Percentiles rank a stretch among this genome's conserved stretches.
These are phyloP conservation scores for Ceratocystis papillata DNA, from an alignment of 2,329 filamentous ascomycete species.

Conservation along the genomic window DNA sequence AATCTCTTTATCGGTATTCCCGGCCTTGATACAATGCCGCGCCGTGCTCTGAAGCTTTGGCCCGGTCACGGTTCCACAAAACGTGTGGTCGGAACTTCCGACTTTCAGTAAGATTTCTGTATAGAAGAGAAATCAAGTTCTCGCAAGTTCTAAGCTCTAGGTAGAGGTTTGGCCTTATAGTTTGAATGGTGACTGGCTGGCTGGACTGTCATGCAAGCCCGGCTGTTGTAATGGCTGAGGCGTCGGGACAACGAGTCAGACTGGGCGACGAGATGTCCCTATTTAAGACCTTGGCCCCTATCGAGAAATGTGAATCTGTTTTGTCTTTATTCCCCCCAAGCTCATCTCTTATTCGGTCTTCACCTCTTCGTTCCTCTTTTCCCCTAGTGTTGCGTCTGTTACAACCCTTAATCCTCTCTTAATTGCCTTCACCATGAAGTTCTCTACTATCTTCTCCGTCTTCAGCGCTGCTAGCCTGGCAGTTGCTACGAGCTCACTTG, in stretches of 20 bases:
- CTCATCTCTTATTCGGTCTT: slow-evolving; percentile 1
- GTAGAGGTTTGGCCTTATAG: neutral
- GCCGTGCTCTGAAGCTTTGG: slow-evolving; percentile 7
- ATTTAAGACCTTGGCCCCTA: slow-evolving; percentile 5
- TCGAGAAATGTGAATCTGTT: neutral
- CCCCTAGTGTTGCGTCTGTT: neutral
- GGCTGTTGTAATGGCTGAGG: neutral
- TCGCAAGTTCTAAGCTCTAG: neutral
- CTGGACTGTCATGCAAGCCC: neutral
- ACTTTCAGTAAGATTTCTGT: neutral
- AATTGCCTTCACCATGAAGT: slow-evolving; percentile 10
- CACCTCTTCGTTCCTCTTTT: neutral
- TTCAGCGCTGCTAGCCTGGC: neutral
- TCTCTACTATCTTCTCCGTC: neutral
- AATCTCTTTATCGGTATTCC: neutral
- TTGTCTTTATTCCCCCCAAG: neutral
- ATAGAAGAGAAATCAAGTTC: neutral
- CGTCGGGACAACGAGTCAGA: neutral
- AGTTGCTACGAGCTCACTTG: neutral
- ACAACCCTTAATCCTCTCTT: too few species aligned
- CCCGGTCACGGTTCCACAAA: neutral
- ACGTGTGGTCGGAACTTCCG: slow-evolving; percentile 7
- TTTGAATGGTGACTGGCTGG: neutral
- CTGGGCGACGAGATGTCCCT: neutral
- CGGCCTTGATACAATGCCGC: slow-evolving; percentile 5